A percentile compares a stretch with the other conserved stretches of the same genome.
phyloP scores from a whole-genome alignment of 2,329 filamentous ascomycete species.

The Hypoxylon sp. region DNA sequence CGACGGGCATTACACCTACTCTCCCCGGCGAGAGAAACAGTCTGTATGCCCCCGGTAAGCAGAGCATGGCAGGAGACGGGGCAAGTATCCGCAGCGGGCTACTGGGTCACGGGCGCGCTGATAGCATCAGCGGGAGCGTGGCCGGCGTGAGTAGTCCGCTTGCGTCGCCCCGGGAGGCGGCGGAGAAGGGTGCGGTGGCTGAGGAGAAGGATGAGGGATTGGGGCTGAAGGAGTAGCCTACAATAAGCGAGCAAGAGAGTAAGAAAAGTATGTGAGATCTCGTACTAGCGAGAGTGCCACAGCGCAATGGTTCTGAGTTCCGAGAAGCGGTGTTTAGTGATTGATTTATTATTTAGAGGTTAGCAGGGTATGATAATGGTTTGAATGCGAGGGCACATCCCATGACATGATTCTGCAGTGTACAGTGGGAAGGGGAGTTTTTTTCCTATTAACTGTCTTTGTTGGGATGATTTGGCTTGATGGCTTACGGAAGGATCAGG shows the following conservation, averaged over 20 bases:
- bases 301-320: neutral
- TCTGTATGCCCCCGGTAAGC: constrained; percentile 74
- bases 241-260: neutral
- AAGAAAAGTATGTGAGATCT: neutral
- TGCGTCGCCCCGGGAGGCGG: constrained; percentile 68
- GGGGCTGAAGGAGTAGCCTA: constrained; percentile 27
- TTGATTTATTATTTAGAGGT: constrained; percentile 20
- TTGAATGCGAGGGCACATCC: constrained; percentile 19
- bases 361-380: constrained; percentile 32
- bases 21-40: constrained; percentile 84
- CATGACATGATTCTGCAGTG: constrained; percentile 17
- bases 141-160: constrained; percentile 74
- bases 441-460: constrained; percentile 12
- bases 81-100: constrained; percentile 84
- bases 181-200: constrained; percentile 50
- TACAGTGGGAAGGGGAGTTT: neutral
- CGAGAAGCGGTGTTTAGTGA: constrained; percentile 11
- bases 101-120: constrained; percentile 82
- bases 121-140: constrained; percentile 86
- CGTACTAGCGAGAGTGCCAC: neutral
- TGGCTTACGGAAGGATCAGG: constrained; percentile 20
- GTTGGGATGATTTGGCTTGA: constrained; percentile 22
- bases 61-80: constrained; percentile 73
- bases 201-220: constrained; percentile 53
- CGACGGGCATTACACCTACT: constrained; percentile 76